These are phyloP conservation scores for Hypomontagnella monticulosa DNA, from an alignment of 495 filamentous ascomycete genomes.

Conservation along the genomic window DNA sequence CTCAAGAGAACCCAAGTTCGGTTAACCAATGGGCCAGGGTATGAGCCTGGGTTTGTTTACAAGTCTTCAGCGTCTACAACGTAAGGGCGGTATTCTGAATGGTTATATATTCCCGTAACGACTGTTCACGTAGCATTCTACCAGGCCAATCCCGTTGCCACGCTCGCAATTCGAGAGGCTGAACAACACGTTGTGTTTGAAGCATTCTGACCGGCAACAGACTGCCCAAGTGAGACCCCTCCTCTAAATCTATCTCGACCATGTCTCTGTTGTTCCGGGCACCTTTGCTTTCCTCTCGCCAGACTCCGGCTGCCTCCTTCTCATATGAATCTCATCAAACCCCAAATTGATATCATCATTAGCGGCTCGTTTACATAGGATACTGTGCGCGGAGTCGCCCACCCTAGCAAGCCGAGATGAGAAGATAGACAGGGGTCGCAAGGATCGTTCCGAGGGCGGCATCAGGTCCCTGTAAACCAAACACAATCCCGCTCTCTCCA, in stretches of 20 bases:
- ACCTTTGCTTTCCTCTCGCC: constrained; percentile 2
- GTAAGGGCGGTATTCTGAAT: constrained; percentile 25
- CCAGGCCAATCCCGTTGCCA: constrained; percentile 26
- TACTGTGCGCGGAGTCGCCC: constrained; percentile 30
- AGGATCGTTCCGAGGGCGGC: constrained; percentile 47
- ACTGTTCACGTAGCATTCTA: constrained; percentile 33
- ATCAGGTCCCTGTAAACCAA: constrained; percentile 39
- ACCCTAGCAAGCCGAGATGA: constrained; percentile 43
- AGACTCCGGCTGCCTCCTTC: constrained; percentile 1
- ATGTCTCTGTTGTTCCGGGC: constrained; percentile 5
- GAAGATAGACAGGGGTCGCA: constrained; percentile 34
- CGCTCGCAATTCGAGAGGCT: constrained; percentile 35
- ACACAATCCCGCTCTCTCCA: constrained; percentile 25
- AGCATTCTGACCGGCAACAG: constrained; percentile 31
- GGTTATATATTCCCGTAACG: constrained; percentile 34
- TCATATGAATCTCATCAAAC: constrained; percentile 37
- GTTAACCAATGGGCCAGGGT: constrained; percentile 37
- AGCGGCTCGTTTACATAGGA: constrained; percentile 10
- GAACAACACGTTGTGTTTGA: constrained; percentile 28
- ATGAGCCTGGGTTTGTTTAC: constrained; percentile 40
- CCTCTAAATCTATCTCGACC: constrained; percentile 2
- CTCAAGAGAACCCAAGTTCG: constrained; percentile 9
- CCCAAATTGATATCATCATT: constrained; percentile 37
- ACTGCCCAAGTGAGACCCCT: constrained; percentile 17
- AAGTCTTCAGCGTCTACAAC: constrained; percentile 40